Percentiles rank a stretch among this genome's conserved stretches.
Evolutionary conservation across 139 green algal genomes (phyloP).

Genomic region (Ulvella scutata): DNA sequence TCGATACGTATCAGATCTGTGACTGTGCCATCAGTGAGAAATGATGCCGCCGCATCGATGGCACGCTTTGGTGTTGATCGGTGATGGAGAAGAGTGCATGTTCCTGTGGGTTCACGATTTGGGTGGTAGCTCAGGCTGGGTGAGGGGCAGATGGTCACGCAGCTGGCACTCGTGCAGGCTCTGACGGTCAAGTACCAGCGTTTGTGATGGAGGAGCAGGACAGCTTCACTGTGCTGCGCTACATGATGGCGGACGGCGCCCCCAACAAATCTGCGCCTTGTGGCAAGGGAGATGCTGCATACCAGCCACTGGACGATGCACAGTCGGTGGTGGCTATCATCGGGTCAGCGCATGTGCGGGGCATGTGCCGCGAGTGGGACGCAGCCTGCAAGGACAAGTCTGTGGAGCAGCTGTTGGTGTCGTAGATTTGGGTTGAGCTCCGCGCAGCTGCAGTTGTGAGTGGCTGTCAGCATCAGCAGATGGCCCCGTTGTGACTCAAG

Average conservation of each 20-base stretch:
- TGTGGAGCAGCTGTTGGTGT: background rate
- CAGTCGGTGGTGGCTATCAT: conserved; percentile 56
- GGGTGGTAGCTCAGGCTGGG: too few relatives aligned
- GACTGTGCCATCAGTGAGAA: too few relatives aligned
- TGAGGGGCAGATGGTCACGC: too few relatives aligned
- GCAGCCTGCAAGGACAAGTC: background rate
- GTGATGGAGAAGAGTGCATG: too few relatives aligned
- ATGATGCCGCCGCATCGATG: too few relatives aligned
- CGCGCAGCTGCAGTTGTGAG: too few relatives aligned
- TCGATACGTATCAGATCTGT: too few relatives aligned
- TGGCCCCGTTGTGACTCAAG: too few relatives aligned
- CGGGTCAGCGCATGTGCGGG: conserved; percentile 66
- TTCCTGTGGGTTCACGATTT: too few relatives aligned
- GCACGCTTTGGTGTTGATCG: too few relatives aligned
- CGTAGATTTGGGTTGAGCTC: background rate
- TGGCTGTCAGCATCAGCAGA: too few relatives aligned
- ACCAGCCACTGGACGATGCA: conserved; percentile 11
- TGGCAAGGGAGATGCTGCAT: conserved; percentile 41
- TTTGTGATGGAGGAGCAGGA: conserved; percentile 25
- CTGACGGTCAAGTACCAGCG: conserved; percentile 16
- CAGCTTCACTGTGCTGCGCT: conserved; percentile 34
- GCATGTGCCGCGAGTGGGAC: conserved; percentile 48
- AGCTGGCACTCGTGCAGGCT: too few relatives aligned
- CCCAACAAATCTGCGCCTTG: conserved; percentile 16
- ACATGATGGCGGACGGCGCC: conserved; percentile 37